Base-by-base conservation (phyloP, 2,329 filamentous ascomycete species). In the Pseudovirgaria hyperparasitica region DNA sequence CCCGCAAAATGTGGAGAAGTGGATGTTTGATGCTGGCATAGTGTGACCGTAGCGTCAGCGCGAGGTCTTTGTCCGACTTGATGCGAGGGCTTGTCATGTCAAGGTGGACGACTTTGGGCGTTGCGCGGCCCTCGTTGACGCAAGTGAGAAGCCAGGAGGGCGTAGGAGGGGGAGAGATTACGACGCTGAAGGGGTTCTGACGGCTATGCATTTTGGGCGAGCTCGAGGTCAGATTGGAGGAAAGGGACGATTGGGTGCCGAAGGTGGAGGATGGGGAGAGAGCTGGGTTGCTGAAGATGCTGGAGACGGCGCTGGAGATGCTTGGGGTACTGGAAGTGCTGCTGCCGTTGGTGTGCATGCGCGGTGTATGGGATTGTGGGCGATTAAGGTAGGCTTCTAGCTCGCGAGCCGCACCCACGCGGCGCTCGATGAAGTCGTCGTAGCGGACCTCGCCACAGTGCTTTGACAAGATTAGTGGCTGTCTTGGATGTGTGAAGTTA, bases 401-500 rank as follows among this genome's bases (percentile, higher is more conserved):
- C n/a, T 50, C 43, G 8, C 48, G 41, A 7, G 54, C 54, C 22
- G 54, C 54, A 11, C 54, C 54, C 5, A 43, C 39, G 16, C 49
- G 42, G 10, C 36, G 32, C 35, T 58, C 54, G 23, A 50, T 36
- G 25, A 51, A 57, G 35, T 58, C 54, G 26, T 58, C 54, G 29
- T 54, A 49, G 5, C 57, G 37, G 2, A 35, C 22, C 14, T 47
- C 40, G 12, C 50, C 50, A 25, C 49, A 54, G 11, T 41, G 38
- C 46, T 51, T 15, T 7, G 13, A 3, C 2, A 3, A 7, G 22
- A 20, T 37, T 24, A 37, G 34, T 9, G n/a, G n/a, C n/a, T n/a
- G n/a, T n/a, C n/a, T n/a, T n/a, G n/a, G n/a, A n/a, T n/a, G n/a
- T n/a, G n/a, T n/a, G n/a, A n/a, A n/a, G n/a, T n/a, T n/a, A n/a